Base-by-base conservation (phyloP, 495 filamentous ascomycete species). In the Podospora tetraspora region DNA sequence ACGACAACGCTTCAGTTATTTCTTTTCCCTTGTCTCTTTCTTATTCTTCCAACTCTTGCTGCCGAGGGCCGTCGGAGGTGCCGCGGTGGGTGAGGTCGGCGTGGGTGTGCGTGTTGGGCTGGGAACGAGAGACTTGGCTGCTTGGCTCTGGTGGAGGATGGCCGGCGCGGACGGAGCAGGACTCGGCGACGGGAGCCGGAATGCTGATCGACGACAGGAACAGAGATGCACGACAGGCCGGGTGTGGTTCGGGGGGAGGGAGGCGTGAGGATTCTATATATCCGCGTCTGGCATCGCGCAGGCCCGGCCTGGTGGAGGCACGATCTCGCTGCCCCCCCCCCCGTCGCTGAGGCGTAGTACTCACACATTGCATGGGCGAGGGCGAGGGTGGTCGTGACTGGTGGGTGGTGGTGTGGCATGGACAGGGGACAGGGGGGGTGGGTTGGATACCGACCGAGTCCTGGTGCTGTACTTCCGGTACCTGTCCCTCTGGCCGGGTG, bases 261-360 rank as follows among this genome's bases (percentile, higher is more conserved):
- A 71, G 72, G 69, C 37, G 64, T 72, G 74, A 75, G 72, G 74
- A 72, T 77, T 76, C 72, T 76, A 77, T 73, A 77, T 77, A 77
- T 64, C 71, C 66, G 64, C 66, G 59, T 66, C 37, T 59, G 56
- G 63, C 75, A 70, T 75, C 72, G 74, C 66, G 62, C 66, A 68
- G 67, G 67, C 69, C 68, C 23, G 66, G 66, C n/a, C 72, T 77
- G 70, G 75, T 77, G 75, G 74, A 77, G 75, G 74, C 65, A 68
- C 69, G 74, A 74, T 76, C 74, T 76, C 71, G 70, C 71, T 77
- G 34, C 71, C 43, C 73, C 66, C 56, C 37, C 69, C 70, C 72
- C 63, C 52, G 67, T 37, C 66, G 57, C 65, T 68, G 75, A 75
- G 75, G 75, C 75, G 70, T 68, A 70, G 73, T 73, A 66, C 69